phyloP scores from a whole-genome alignment of 768 basidiomycete species.

The Rhodotorula babjevae region DNA sequence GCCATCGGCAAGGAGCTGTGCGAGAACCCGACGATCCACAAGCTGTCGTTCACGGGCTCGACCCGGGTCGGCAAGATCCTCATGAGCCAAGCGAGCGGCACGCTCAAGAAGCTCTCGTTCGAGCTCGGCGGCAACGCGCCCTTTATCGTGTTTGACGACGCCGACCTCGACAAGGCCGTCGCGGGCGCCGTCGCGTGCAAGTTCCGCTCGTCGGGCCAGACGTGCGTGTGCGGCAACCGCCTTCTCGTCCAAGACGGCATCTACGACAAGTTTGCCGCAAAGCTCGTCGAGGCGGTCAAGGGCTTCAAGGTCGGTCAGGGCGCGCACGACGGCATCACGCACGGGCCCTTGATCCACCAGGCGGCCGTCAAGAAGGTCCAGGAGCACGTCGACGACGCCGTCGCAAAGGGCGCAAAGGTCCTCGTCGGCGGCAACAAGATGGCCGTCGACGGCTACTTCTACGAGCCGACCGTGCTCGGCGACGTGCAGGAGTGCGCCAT shows the following conservation, averaged over 20 bases:
- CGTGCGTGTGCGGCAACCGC: conserved; percentile 70
- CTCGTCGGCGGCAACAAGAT: conserved; percentile 79
- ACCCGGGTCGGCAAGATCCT: conserved; percentile 50
- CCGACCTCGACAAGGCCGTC: conserved; percentile 85
- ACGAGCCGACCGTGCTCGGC: conserved; percentile 68
- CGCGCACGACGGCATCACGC: conserved; percentile 62
- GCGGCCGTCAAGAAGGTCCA: conserved; percentile 80
- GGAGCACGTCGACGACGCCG: conserved; percentile 80
- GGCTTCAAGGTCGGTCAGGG: conserved; percentile 72
- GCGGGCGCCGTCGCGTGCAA: conserved; percentile 56
- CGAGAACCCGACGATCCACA: conserved; percentile 75
- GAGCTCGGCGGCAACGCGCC: conserved; percentile 94
- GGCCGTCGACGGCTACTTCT: conserved; percentile 47
- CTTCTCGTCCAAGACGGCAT: conserved; percentile 80
- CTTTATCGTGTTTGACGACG: conserved; percentile 94
- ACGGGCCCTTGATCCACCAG: conserved; percentile 87
- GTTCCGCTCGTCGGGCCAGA: conserved; percentile 42
- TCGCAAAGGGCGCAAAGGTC: conserved; percentile 75
- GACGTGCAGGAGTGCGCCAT: conserved; percentile 68
- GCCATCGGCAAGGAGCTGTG: conserved; percentile 94
- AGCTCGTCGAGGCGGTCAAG: conserved; percentile 62
- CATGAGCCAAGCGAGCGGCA: conserved; percentile 46
- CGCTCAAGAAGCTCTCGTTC: conserved; percentile 48
- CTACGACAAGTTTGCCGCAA: conserved; percentile 86
- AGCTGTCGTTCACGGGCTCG: conserved; percentile 59